Conservation (phyloP, 2,329 filamentous ascomycete species). For the Cercospora zeae-maydis region DNA sequence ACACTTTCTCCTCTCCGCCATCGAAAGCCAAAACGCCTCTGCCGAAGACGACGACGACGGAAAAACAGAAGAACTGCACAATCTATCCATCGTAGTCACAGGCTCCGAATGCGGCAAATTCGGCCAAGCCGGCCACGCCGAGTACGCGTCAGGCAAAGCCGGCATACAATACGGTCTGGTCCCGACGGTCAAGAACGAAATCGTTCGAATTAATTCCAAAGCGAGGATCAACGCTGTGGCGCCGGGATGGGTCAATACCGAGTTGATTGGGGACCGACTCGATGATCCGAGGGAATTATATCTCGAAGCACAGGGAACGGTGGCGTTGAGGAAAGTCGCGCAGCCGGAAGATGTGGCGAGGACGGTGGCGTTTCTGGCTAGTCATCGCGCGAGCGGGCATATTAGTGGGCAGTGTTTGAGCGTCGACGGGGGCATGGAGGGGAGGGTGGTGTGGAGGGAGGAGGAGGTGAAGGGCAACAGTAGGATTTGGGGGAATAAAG, state of each 20-base stretch:
- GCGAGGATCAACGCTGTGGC: conserved; percentile 54
- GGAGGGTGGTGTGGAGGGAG: conserved; percentile 49
- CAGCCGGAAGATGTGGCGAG: conserved; percentile 49
- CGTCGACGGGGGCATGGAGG: conserved; percentile 53
- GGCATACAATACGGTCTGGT: conserved; percentile 54
- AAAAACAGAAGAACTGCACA: conserved; percentile 47
- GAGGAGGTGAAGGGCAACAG: conserved; percentile 36
- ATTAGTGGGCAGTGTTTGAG: conserved; percentile 54
- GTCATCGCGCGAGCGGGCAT: conserved; percentile 51
- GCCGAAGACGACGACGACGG: no score
- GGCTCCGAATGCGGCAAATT: conserved; percentile 53
- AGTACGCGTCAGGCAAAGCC: conserved; percentile 52
- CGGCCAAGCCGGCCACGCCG: conserved; percentile 49
- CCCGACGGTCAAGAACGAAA: conserved; percentile 54
- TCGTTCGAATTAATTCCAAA: conserved; percentile 49
- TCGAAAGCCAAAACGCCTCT: conserved; percentile 38
- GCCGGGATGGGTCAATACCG: conserved; percentile 49
- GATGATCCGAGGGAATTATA: conserved; percentile 51
- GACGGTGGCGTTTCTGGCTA: conserved; percentile 50
- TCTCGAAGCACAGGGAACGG: conserved; percentile 50
- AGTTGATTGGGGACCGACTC: conserved; percentile 48
- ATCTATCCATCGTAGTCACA: conserved; percentile 53
- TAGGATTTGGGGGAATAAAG: conserved; percentile 15
- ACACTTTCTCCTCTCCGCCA: conserved; percentile 49
- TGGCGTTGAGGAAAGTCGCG: conserved; percentile 48